Evolutionary conservation across 495 filamentous ascomycete species (phyloP), one percentile per base, ranked within the genome.

Genomic region (Podospora didyma): DNA sequence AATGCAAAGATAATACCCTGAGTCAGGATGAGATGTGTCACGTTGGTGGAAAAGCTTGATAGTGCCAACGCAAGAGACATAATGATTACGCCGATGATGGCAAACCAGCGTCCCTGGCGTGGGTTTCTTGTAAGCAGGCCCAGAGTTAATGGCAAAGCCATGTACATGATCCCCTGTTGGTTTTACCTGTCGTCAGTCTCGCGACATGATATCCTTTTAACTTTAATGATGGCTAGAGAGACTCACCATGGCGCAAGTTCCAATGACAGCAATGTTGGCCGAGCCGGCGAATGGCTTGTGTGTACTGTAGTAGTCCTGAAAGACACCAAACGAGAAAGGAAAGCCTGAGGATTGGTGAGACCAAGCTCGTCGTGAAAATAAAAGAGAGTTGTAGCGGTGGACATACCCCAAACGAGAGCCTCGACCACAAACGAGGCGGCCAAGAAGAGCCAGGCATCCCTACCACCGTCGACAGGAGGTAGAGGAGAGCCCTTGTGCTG

Each of bases 371-470:
- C 23, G 17, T 56, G 37, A 22, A 24, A 44, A 48, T 34, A 28
- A 46, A 11, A 2, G 50, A 47, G 26, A 35, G 48, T 23, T 21
- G 37, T 34, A 6, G 4, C 42, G 17, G 19, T 23, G 44, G 11
- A 17, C 71, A 60, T 65, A 84, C 84, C 85, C 85, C 85, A 89
- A 21, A 86, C 72, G 11, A 88, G 66, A n/a, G 73, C 79, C 60
- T 89, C 86, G 24, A 89, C 70, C 51, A 82, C 66, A 66, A 88
- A 88, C 59, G 79, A 78, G 3, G 79, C 82, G 1, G 76, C 71
- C 17, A 90, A 73, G 57, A 86, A 86, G 0, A 86, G 71, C 81
- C 82, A 89, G 12, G 87, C 86, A 41, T 82, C 69, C 48, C 75
- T 80, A 10, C 86, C 87, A 21, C 78, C 67, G 66, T 89, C 87